phyloP scores from a whole-genome alignment of 352 stramenopile species.

The Globisporangium yorkense region DNA sequence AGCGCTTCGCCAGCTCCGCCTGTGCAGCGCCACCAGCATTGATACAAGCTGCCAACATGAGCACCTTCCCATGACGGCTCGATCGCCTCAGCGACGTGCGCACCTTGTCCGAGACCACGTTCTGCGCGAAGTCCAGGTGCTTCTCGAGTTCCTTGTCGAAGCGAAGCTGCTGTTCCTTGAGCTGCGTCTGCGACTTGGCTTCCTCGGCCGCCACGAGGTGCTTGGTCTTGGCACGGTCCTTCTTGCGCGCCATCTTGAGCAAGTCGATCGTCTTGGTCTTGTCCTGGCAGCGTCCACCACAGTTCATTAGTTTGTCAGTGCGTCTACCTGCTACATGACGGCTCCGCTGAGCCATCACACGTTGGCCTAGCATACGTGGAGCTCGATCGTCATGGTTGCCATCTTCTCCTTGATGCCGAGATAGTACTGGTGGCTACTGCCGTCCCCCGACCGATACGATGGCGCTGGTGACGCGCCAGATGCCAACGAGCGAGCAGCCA shows the following conservation, averaged over 20 bases:
- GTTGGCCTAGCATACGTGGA: slow-evolving; percentile 32
- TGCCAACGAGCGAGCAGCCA: slow-evolving; percentile 1
- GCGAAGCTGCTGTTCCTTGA: slow-evolving; percentile 50
- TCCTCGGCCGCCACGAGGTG: slow-evolving; percentile 44
- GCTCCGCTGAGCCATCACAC: not conserved
- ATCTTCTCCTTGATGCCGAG: slow-evolving; percentile 77
- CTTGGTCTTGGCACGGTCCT: slow-evolving; percentile 63
- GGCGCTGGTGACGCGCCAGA: slow-evolving; percentile 16
- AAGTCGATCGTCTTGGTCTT: slow-evolving; percentile 84
- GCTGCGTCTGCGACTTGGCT: slow-evolving; percentile 36
- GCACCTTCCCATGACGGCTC: not conserved
- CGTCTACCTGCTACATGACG: too few species aligned
- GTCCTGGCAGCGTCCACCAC: slow-evolving; percentile 32
- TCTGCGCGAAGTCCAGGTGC: slow-evolving; percentile 77
- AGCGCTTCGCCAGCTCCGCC: slow-evolving; percentile 59
- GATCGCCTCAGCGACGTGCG: not conserved
- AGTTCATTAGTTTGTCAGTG: not conserved
- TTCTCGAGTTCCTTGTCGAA: slow-evolving; percentile 76
- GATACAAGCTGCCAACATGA: not conserved
- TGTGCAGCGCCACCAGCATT: slow-evolving; percentile 6
- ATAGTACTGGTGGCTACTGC: slow-evolving; percentile 53
- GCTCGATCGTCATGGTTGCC: slow-evolving; percentile 69
- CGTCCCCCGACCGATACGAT: slow-evolving; percentile 30
- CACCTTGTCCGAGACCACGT: slow-evolving; percentile 71
- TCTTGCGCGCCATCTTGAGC: slow-evolving; percentile 68